A percentile compares a stretch with the other conserved stretches of the same genome.
phyloP scores from a whole-genome alignment of 176 grass and related monocot genomes.

The Neostapfia colusana region DNA sequence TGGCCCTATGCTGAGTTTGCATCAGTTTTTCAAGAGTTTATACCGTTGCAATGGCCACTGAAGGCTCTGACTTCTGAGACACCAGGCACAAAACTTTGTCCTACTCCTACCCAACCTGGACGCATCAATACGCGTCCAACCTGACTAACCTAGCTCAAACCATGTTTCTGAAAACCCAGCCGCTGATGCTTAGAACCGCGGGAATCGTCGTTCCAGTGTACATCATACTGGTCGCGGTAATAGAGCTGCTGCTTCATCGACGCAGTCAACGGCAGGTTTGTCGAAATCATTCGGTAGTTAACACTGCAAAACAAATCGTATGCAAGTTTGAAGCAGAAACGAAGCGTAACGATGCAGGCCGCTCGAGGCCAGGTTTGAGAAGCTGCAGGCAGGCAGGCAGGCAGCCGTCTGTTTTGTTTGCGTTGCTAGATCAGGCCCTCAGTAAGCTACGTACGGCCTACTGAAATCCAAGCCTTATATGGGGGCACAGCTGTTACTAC shows the following conservation, averaged over 20 bases:
- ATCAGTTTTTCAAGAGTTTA: conserved; percentile 29
- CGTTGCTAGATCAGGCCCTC: no score
- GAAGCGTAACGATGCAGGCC: conserved; percentile 5
- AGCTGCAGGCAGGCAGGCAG: neutral
- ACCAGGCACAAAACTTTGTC: neutral
- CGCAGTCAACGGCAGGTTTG: conserved; percentile 49
- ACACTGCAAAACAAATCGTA: neutral
- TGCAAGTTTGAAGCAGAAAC: neutral
- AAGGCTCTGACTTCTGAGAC: conserved; percentile 16
- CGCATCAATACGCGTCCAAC: neutral
- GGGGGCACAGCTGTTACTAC: no score
- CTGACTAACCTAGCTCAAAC: neutral
- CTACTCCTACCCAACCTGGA: neutral
- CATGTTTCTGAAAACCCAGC: conserved; percentile 28
- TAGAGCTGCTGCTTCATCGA: conserved; percentile 38
- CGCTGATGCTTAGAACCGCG: conserved; percentile 57
- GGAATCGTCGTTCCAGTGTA: conserved; percentile 62
- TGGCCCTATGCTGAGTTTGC: neutral
- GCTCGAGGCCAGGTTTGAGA: conserved; percentile 26
- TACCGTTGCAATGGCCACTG: conserved; percentile 46
- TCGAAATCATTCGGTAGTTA: neutral
- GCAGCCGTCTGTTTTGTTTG: no score
- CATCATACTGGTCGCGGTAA: conserved; percentile 48
- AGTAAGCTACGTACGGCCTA: no score
- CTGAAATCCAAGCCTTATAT: no score